phyloP scores from a whole-genome alignment of 106 monocot genomes.

The Vanilla planifolia region DNA sequence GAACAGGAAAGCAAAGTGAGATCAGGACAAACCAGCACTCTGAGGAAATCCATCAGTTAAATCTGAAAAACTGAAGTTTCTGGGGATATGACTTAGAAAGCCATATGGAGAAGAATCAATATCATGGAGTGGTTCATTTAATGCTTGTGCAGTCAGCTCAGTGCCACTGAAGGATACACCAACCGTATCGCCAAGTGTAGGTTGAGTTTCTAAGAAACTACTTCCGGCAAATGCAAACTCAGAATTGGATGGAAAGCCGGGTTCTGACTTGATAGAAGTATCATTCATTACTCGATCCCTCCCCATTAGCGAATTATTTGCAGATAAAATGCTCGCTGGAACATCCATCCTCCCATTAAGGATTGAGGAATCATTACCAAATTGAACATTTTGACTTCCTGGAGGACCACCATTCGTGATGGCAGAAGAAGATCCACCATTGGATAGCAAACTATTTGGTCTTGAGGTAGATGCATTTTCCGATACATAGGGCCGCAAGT shows the following conservation, averaged over 20 bases:
- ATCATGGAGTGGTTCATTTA: conserved; percentile 55
- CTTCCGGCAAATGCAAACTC: conserved; percentile 49
- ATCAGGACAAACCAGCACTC: conserved; percentile 45
- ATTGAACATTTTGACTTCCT: conserved; percentile 29
- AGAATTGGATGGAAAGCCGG: conserved; percentile 49
- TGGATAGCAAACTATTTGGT: conserved; percentile 29
- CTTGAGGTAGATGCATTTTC: conserved; percentile 33
- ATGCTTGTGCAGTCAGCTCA: conserved; percentile 48
- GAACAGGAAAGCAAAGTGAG: not conserved
- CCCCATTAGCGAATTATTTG: conserved; percentile 32
- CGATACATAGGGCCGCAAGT: conserved; percentile 33
- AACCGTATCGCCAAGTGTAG: conserved; percentile 52
- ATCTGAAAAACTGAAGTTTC: conserved; percentile 91
- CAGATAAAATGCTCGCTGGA: conserved; percentile 38
- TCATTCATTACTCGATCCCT: conserved; percentile 44
- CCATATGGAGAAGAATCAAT: conserved; percentile 65
- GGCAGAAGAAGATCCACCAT: conserved; percentile 44
- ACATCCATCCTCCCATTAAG: conserved; percentile 32
- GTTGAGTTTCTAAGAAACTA: conserved; percentile 47
- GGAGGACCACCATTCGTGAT: conserved; percentile 43
- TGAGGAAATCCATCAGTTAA: conserved; percentile 77
- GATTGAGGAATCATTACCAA: conserved; percentile 26
- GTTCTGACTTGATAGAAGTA: conserved; percentile 54
- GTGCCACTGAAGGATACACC: conserved; percentile 56
- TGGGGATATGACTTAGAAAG: conserved; percentile 79